These are phyloP conservation scores for Didymosphaeria variabile DNA, from an alignment of 2,329 filamentous ascomycete genomes.

Conservation along the genomic window DNA sequence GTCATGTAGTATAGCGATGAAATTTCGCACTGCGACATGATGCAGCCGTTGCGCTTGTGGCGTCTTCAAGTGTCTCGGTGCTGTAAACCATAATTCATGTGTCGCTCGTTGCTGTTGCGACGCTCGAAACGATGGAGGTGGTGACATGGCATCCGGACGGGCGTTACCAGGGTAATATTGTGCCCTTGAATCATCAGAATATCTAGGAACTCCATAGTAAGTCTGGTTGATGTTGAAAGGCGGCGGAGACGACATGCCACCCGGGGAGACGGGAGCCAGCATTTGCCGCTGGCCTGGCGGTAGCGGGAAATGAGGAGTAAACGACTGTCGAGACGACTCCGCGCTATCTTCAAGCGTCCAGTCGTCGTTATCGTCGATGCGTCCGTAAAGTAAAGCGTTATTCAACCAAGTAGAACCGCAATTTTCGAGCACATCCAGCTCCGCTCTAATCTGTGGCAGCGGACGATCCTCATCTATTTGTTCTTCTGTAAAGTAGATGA, in stretches of 20 bases:
- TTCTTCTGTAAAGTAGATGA: slow-evolving; percentile 53
- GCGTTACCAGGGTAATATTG: slow-evolving; percentile 27
- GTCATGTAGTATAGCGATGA: slow-evolving; percentile 71
- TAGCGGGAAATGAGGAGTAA: slow-evolving; percentile 25
- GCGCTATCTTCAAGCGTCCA: slow-evolving; percentile 38
- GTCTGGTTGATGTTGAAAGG: slow-evolving; percentile 43
- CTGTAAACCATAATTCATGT: slow-evolving; percentile 68
- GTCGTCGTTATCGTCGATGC: slow-evolving; percentile 45
- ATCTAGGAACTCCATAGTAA: slow-evolving; percentile 28
- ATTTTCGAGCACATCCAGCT: slow-evolving; percentile 46
- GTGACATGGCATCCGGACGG: slow-evolving; percentile 17
- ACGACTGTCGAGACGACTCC: slow-evolving; percentile 29
- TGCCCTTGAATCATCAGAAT: slow-evolving; percentile 25
- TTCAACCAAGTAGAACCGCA: slow-evolving; percentile 50
- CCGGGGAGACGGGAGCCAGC: slow-evolving; percentile 36
- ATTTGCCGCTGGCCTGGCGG: slow-evolving; percentile 32
- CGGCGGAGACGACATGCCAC: slow-evolving; percentile 34
- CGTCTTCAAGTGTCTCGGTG: slow-evolving; percentile 59
- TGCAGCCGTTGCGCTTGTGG: slow-evolving; percentile 63
- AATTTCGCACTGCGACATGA: slow-evolving; percentile 73
- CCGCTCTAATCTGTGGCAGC: slow-evolving; percentile 46
- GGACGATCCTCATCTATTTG: slow-evolving; percentile 47
- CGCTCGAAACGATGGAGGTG: slow-evolving; percentile 24
- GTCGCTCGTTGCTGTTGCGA: slow-evolving; percentile 35
- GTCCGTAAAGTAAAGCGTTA: slow-evolving; percentile 47